These are phyloP conservation scores for Nicotiana noctiflora DNA, from an alignment of 257 asterid species.

Conservation along the genomic window DNA sequence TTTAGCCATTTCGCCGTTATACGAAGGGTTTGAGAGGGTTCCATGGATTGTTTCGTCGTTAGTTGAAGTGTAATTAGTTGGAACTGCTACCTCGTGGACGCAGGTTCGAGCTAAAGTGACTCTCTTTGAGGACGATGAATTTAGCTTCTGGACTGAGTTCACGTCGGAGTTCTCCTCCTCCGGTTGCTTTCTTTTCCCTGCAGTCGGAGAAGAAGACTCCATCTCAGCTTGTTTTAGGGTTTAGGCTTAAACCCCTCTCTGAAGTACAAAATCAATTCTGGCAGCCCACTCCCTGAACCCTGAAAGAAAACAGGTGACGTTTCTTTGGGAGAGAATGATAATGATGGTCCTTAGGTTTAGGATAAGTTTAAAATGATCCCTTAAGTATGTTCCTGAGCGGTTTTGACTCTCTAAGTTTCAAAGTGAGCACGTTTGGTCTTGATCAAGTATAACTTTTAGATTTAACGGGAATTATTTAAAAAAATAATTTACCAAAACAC, in stretches of 20 bases:
- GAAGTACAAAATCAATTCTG: too few relatives aligned
- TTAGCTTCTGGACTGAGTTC: not conserved
- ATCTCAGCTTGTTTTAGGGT: constrained; percentile 17
- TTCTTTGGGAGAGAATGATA: too few relatives aligned
- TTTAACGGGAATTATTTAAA: too few relatives aligned
- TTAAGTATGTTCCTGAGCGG: too few relatives aligned
- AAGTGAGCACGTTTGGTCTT: too few relatives aligned
- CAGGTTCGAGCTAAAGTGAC: constrained; percentile 55
- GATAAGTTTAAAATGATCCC: too few relatives aligned
- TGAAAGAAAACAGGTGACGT: too few relatives aligned
- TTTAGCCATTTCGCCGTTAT: constrained; percentile 67
- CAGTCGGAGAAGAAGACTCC: constrained; percentile 34
- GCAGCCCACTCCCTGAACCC: too few relatives aligned
- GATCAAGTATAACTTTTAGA: too few relatives aligned
- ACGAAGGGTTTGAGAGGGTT: constrained; percentile 69
- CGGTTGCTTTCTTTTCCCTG: constrained; percentile 52
- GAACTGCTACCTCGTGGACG: constrained; percentile 95
- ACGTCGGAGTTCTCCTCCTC: constrained; percentile 19
- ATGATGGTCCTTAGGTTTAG: too few relatives aligned
- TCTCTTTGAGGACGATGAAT: constrained; percentile 38
- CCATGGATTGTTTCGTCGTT: constrained; percentile 68
- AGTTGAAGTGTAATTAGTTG: constrained; percentile 44
- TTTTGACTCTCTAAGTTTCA: too few relatives aligned
- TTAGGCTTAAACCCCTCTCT: not conserved
- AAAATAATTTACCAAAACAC: too few relatives aligned